Evolutionary conservation across 2,329 filamentous ascomycete genomes (phyloP).

Genomic region (Xylaria arbuscula): DNA sequence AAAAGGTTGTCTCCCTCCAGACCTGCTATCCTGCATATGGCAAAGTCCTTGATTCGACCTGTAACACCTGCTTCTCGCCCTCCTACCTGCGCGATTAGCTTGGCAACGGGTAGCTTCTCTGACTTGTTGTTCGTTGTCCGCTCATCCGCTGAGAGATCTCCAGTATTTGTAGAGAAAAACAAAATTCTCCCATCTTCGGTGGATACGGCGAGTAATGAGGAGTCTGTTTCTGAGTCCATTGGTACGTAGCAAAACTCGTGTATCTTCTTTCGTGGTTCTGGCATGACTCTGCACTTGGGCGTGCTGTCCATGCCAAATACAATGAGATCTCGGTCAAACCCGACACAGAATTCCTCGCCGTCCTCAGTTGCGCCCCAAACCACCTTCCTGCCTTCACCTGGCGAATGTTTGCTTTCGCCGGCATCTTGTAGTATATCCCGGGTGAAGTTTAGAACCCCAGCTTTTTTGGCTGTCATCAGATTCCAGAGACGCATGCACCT

Average conservation of each 20-base stretch:
- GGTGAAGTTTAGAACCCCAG: conserved; percentile 88
- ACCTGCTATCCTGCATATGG: conserved; percentile 63
- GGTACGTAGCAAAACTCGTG: conserved; percentile 82
- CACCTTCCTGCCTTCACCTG: conserved; percentile 85
- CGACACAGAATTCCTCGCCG: conserved; percentile 85
- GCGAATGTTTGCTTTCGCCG: conserved; percentile 79
- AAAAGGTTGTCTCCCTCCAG: conserved; percentile 58
- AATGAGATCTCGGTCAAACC: conserved; percentile 85
- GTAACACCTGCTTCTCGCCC: conserved; percentile 74
- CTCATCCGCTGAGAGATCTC: conserved; percentile 56
- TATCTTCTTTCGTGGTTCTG: conserved; percentile 78
- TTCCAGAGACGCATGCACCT: conserved; percentile 96
- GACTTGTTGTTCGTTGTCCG: conserved; percentile 56
- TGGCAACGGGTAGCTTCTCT: conserved; percentile 64
- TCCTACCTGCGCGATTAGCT: conserved; percentile 80
- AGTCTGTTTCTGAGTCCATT: conserved; percentile 60
- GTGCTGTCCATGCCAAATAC: conserved; percentile 91
- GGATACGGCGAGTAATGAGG: conserved; percentile 75
- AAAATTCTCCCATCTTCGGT: conserved; percentile 91
- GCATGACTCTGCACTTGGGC: conserved; percentile 78
- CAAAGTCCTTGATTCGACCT: conserved; percentile 89
- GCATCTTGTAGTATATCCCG: conserved; percentile 77
- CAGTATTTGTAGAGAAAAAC: conserved; percentile 77
- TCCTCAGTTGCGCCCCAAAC: conserved; percentile 79
- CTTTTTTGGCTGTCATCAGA: conserved; percentile 94